These are phyloP conservation scores for Sicyos edulis DNA, from an alignment of 306 rosid genomes.

Conservation along the genomic window DNA sequence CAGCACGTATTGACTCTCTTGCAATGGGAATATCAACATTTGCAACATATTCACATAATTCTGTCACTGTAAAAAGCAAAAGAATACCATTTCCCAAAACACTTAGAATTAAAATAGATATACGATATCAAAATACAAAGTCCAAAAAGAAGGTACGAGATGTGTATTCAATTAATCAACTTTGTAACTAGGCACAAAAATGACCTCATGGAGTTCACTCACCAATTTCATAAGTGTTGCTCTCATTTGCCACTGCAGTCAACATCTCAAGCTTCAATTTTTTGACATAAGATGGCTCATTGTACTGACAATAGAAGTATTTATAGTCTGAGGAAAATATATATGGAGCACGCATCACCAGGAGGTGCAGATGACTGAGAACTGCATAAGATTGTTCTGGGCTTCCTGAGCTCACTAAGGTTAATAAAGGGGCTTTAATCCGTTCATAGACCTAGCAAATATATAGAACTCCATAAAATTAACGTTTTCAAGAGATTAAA, in stretches of 20 bases:
- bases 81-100: slow-evolving; percentile 27
- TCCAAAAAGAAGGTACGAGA: slow-evolving; percentile 12
- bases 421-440: slow-evolving; percentile 92
- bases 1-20: slow-evolving; percentile 98
- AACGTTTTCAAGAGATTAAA: background rate
- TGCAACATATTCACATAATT: slow-evolving; percentile 97
- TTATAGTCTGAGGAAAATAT: slow-evolving; percentile 91
- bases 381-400: slow-evolving; percentile 97
- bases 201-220: slow-evolving; percentile 22
- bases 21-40: slow-evolving; percentile 99
- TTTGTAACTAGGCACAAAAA: background rate
- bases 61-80: slow-evolving; percentile 69
- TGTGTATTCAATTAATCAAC: background rate
- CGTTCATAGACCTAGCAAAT: slow-evolving; percentile 82
- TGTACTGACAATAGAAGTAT: slow-evolving; percentile 97
- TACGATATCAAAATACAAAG: slow-evolving; percentile 8
- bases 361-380: slow-evolving; percentile 90
- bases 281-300: slow-evolving; percentile 97
- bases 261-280: slow-evolving; percentile 98
- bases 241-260: slow-evolving; percentile 97
- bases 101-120: slow-evolving; percentile 18
- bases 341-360: slow-evolving; percentile 98
- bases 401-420: slow-evolving; percentile 98
- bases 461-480: background rate
- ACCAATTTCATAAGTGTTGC: slow-evolving; percentile 98